Percentiles rank a stretch among this genome's conserved stretches.
These are phyloP conservation scores for Allomyces javanicus DNA, from an alignment of 192 early-diverging fungal genomes.

Conservation along the genomic window DNA sequence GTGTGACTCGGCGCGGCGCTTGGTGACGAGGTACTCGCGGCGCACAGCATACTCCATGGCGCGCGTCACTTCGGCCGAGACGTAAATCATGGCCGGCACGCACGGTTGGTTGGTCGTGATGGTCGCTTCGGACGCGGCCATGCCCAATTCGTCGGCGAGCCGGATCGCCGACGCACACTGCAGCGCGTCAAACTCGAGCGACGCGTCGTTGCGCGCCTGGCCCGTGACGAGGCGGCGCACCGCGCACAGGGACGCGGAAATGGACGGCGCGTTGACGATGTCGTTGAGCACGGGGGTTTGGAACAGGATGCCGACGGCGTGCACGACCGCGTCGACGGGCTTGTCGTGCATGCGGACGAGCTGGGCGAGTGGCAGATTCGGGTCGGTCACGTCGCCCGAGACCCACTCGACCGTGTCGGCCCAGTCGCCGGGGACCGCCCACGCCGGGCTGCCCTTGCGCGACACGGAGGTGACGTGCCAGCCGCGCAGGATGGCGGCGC, in stretches of 20 bases:
- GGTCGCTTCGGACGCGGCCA: background rate
- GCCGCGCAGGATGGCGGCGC: background rate
- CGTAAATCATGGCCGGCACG: background rate
- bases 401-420: background rate
- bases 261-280: background rate
- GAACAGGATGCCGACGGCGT: background rate
- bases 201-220: background rate
- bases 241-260: background rate
- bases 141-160: background rate
- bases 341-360: background rate
- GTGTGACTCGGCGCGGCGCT: background rate
- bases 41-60: background rate
- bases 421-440: background rate
- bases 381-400: background rate
- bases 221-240: background rate
- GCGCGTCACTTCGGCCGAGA: background rate
- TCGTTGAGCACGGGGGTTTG: background rate
- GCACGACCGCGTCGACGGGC: background rate
- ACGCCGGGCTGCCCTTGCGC: background rate
- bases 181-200: background rate
- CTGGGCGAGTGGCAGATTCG: too few relatives aligned
- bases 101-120: background rate
- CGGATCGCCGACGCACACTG: background rate
- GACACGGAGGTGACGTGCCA: background rate
- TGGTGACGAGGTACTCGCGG: background rate